Percentiles rank a stretch among this genome's conserved stretches.
phyloP scores from a whole-genome alignment of 257 asterid species.

The Fraxinus anomala region DNA sequence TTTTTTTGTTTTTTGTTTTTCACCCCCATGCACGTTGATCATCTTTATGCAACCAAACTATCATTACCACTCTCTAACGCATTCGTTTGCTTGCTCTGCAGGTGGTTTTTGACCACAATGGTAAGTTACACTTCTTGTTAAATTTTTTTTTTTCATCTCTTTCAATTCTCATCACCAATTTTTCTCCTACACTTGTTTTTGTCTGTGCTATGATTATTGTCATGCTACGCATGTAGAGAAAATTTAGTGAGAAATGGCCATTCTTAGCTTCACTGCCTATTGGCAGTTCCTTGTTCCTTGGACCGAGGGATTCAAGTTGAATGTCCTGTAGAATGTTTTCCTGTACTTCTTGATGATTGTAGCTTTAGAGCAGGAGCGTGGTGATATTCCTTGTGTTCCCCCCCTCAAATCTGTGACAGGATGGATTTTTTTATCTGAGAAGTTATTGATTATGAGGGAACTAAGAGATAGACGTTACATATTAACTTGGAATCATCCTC shows the following conservation, averaged over 20 bases:
- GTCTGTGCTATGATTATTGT: conserved; percentile 13
- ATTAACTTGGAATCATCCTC: background rate
- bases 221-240: conserved; percentile 3
- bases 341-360: conserved; percentile 5
- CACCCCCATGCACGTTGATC: conserved; percentile 3
- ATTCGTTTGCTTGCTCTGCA: conserved; percentile 35
- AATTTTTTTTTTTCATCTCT: conserved; percentile 20
- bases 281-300: conserved; percentile 8
- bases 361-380: conserved; percentile 14
- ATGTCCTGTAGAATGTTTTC: background rate
- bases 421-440: conserved; percentile 12
- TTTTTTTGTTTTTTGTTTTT: conserved; percentile 14
- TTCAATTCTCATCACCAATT: conserved; percentile 23
- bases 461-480: background rate
- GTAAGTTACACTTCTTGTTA: conserved; percentile 48
- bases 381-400: conserved; percentile 3
- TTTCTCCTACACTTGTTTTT: conserved; percentile 6
- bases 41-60: conserved; percentile 17
- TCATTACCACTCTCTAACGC: conserved; percentile 34
- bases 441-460: background rate
- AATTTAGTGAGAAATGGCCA: conserved; percentile 1
- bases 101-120: conserved; percentile 96
- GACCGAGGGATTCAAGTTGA: background rate
- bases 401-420: conserved; percentile 1
- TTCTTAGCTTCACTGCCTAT: background rate